Evolutionary conservation across 2,329 filamentous ascomycete species (phyloP).

Genomic region (Didymella keratinophila): DNA sequence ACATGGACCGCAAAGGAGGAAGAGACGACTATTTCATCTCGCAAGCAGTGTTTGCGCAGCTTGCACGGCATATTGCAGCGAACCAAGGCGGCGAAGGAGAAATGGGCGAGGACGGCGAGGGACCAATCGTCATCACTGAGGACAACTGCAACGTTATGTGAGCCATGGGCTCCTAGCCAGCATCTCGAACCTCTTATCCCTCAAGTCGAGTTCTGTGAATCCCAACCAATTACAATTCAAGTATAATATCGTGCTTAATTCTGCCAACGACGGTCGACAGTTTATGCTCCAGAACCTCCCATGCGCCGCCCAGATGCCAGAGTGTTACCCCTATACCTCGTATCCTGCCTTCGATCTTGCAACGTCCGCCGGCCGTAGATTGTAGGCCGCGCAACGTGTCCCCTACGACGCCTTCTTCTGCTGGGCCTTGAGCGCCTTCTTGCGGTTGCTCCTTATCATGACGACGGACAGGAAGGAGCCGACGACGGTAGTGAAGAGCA

Average conservation of each 20-base stretch:
- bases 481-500: conserved; percentile 90
- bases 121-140: conserved; percentile 40
- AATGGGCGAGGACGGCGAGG: conserved; percentile 33
- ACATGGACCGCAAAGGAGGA: conserved; percentile 65
- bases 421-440: conserved; percentile 94
- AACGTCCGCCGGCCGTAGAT: no score
- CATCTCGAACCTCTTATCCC: neutral
- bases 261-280: conserved; percentile 5
- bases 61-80: conserved; percentile 45
- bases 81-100: conserved; percentile 26
- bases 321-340: conserved; percentile 10
- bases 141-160: conserved; percentile 45
- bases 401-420: conserved; percentile 77
- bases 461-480: conserved; percentile 95
- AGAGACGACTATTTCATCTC: conserved; percentile 66
- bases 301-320: conserved; percentile 22
- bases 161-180: neutral
- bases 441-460: conserved; percentile 98
- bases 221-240: conserved; percentile 12
- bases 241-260: conserved; percentile 12
- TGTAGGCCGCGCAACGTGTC: conserved; percentile 19
- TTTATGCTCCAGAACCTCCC: conserved; percentile 6
- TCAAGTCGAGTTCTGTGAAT: neutral
- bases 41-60: conserved; percentile 48
- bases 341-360: neutral